These are phyloP conservation scores for Monilinia laxa DNA, from an alignment of 2,329 filamentous ascomycete species.

Conservation along the genomic window DNA sequence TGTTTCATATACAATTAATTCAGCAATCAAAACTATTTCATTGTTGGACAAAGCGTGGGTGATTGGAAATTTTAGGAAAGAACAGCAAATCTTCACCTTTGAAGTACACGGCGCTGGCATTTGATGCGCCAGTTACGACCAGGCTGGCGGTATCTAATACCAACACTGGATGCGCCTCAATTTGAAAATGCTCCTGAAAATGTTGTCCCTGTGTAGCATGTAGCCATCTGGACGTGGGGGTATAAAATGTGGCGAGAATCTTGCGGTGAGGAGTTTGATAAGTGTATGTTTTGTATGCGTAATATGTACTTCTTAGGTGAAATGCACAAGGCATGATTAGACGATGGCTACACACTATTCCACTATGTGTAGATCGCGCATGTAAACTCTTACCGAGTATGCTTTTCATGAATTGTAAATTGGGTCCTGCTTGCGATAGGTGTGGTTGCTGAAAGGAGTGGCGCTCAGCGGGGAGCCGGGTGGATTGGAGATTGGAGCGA, in stretches of 20 bases:
- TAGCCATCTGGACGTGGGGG: slow-evolving; percentile 3
- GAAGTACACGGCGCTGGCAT: not conserved
- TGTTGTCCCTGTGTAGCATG: slow-evolving; percentile 13
- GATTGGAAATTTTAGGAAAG: not conserved
- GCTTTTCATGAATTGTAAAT: not conserved
- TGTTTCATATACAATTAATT: not conserved
- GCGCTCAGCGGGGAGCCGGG: slow-evolving; percentile 1
- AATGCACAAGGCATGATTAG: not conserved
- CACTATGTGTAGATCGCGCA: not conserved
- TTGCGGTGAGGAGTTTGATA: not conserved
- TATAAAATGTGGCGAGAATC: not conserved
- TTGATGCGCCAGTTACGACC: not conserved
- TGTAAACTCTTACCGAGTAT: not conserved
- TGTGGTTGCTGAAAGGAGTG: not conserved
- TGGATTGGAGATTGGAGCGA: not conserved
- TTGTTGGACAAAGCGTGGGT: not conserved
- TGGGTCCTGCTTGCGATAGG: not conserved
- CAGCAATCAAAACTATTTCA: not conserved
- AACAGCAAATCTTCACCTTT: not conserved
- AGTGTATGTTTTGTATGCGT: not conserved
- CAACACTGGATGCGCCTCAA: not conserved
- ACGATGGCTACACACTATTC: not conserved
- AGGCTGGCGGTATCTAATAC: not conserved
- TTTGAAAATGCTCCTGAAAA: not conserved
- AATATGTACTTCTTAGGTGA: not conserved